Conservation (phyloP, 2,329 filamentous ascomycete species). For the Zasmidium citrigriseum region DNA sequence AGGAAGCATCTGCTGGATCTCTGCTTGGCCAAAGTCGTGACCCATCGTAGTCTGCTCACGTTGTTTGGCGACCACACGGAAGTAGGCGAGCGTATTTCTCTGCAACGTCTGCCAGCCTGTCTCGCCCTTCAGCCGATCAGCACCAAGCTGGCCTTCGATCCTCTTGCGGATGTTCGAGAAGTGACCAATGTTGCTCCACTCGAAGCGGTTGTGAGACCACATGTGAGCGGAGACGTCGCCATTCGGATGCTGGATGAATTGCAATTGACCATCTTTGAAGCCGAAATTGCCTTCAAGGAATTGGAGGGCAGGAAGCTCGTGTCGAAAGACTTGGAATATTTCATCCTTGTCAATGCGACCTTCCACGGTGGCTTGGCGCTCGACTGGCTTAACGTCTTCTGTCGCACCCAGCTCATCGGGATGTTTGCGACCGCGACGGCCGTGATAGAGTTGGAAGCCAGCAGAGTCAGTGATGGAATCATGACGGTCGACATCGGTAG, state of each 20-base stretch:
- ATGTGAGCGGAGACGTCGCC: constrained; percentile 50
- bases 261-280: constrained; percentile 43
- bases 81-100: constrained; percentile 43
- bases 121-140: constrained; percentile 41
- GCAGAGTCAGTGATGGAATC: constrained; percentile 20
- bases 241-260: constrained; percentile 51
- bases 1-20: constrained; percentile 30
- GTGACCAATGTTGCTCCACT: constrained; percentile 49
- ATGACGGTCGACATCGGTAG: constrained; percentile 20
- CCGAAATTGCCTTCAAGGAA: constrained; percentile 38
- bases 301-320: constrained; percentile 43
- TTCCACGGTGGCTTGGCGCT: constrained; percentile 34
- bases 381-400: constrained; percentile 28
- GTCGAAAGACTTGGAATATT: constrained; percentile 43
- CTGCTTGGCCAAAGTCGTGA: constrained; percentile 31
- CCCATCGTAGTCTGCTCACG: constrained; percentile 36
- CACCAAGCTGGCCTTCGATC: constrained; percentile 46
- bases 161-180: constrained; percentile 44
- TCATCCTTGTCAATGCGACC: constrained; percentile 32
- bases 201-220: constrained; percentile 42
- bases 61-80: constrained; percentile 44
- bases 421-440: constrained; percentile 18
- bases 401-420: constrained; percentile 22
- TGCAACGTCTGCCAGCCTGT: constrained; percentile 36
- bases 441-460: constrained; percentile 35